Evolutionary conservation across 805 yeast species (phyloP).

Genomic region (Metschnikowia similis): DNA sequence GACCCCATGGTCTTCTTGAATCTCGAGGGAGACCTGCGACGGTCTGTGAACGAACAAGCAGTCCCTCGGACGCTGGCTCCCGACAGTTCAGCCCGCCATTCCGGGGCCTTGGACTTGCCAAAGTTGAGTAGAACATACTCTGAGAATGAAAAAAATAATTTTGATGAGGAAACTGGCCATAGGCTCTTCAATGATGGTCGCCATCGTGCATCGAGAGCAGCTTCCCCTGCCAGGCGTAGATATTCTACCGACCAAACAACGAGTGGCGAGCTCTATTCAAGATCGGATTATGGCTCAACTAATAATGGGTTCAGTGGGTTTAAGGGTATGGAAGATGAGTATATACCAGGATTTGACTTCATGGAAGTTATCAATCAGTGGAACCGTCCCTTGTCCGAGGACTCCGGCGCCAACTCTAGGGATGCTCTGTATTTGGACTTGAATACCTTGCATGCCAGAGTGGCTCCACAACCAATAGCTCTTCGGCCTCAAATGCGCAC

Average conservation of each 20-base stretch:
- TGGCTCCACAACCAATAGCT: slow-evolving; percentile 39
- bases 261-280: slow-evolving; percentile 23
- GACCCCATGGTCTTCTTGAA: slow-evolving; percentile 8
- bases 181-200: slow-evolving; percentile 50
- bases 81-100: not conserved
- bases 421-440: slow-evolving; percentile 39
- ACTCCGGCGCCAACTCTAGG: slow-evolving; percentile 23
- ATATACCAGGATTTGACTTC: slow-evolving; percentile 68
- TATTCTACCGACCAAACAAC: not conserved
- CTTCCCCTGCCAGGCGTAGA: slow-evolving; percentile 9
- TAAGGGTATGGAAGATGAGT: slow-evolving; percentile 67
- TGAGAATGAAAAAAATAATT: slow-evolving; percentile 60
- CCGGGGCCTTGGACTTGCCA: slow-evolving; percentile 15
- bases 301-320: slow-evolving; percentile 16
- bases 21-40: slow-evolving; percentile 4
- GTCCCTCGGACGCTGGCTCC: not conserved
- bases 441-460: slow-evolving; percentile 40
- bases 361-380: slow-evolving; percentile 45
- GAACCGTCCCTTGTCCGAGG: slow-evolving; percentile 41
- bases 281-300: slow-evolving; percentile 25
- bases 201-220: slow-evolving; percentile 40
- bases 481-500: slow-evolving; percentile 13
- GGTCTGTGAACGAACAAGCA: slow-evolving; percentile 4
- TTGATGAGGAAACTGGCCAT: slow-evolving; percentile 51
- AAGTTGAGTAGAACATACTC: slow-evolving; percentile 55